Evolutionary conservation across 2,329 filamentous ascomycete genomes (phyloP), one percentile per base, ranked within the genome.

Genomic region (Bipolaris oryzae): DNA sequence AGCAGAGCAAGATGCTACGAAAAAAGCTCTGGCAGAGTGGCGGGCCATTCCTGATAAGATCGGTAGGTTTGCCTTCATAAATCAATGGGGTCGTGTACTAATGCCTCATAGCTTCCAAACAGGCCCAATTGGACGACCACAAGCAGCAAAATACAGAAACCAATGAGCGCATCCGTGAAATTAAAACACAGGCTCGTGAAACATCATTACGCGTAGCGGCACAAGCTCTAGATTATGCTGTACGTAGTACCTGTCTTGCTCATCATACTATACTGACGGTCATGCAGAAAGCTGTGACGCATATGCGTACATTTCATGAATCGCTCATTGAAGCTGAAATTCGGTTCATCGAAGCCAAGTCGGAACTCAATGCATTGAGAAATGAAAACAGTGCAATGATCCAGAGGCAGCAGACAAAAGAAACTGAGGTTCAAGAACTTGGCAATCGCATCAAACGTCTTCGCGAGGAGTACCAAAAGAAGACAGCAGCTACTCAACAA

Each of bases 311-410:
- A 46, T 81, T 86, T 5, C 86, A 90, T 50, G 82, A 88, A 43
- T 83, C 84, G 13, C 77, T 91, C 10, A 76, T 93, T 15, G 87
- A 93, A 66, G 86, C 85, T 1, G 84, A 90, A 63, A 82, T 97
- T 42, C 82, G 87, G 58, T 78, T 85, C 0, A 84, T 96, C 28
- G 95, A 99, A 79, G 93, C 92, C 1, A 75, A 81, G n/a, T 97
- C 92, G 0, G 95, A 99, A 68, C 76, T 89, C 2, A 81, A 86
- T 42, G 84, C 85, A 5, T 80, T 97, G n/a, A 84, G 85, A 66
- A 79, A 80, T 15, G 87, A 87, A 55, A 91, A 92, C 50, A 28
- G 58, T 48, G 35, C 64, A 1, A 67, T 75, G 11, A 23, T 67
- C 1, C 39, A 63, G 74, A 80, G 25, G 74, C 76, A 53, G 68